A percentile compares a stretch with the other conserved stretches of the same genome.
These are phyloP conservation scores for Ilex paraguariensis DNA, from an alignment of 305 asterid genomes.

Conservation along the genomic window DNA sequence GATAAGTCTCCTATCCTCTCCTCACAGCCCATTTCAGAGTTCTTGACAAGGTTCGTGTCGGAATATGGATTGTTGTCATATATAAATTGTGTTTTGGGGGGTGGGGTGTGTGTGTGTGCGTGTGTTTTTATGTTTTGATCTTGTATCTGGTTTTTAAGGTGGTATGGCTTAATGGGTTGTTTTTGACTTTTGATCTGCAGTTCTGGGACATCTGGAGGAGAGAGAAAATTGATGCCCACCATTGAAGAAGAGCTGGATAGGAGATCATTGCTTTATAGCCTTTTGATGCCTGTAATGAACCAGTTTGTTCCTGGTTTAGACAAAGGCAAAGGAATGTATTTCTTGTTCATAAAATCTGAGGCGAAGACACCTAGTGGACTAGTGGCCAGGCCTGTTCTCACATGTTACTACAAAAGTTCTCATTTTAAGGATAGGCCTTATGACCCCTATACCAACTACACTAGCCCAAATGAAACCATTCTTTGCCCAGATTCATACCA, in stretches of 20 bases:
- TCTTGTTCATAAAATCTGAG: conserved; percentile 28
- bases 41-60: conserved; percentile 32
- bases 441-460: conserved; percentile 17
- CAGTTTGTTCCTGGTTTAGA: conserved; percentile 24
- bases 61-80: not conserved
- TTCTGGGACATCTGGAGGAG: conserved; percentile 13
- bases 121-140: no score
- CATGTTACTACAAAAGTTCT: conserved; percentile 25
- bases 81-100: no score
- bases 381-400: conserved; percentile 26
- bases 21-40: conserved; percentile 37
- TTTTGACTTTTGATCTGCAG: not conserved
- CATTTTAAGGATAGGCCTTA: conserved; percentile 23
- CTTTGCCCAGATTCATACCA: conserved; percentile 21
- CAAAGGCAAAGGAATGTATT: conserved; percentile 32
- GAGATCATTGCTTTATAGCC: conserved; percentile 1
- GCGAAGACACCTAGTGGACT: conserved; percentile 24
- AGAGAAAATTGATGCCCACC: conserved; percentile 9
- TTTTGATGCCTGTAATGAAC: conserved; percentile 2
- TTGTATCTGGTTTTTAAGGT: no score
- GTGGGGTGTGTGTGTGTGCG: no score
- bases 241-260: conserved; percentile 8
- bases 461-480: conserved; percentile 22
- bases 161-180: not conserved
- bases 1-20: conserved; percentile 36